Evolutionary conservation across 345 rosid species (phyloP), one percentile per base, ranked within the genome.

Genomic region (Aquilaria yunnanensis): DNA sequence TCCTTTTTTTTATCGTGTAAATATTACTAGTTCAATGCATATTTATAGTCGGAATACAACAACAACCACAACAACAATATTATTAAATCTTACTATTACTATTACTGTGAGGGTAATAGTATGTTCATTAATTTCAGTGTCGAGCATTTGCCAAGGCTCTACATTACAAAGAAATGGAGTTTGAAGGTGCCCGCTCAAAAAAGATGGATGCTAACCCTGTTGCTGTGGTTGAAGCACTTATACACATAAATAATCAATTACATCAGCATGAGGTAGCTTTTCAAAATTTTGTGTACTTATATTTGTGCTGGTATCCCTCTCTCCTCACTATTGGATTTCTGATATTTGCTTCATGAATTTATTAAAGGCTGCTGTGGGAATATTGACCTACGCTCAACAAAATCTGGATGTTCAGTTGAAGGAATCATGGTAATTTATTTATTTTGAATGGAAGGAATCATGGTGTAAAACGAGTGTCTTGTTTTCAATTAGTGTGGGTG

Each of bases 111-210:
- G 50, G 48, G 48, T 29, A 33, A 50, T 53, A 1, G 41, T 53
- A 61, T 56, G 47, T 59, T 32, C 12, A 45, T 52, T 10, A 49
- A 60, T 64, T 60, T 48, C 75, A 90, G 97, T 90, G 97, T 56
- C 99, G 89, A 70, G 99, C 96, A 70, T 94, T 86, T 74, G 99
- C 99, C 29, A 94, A 94, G 86, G 99, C 99, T 46, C 74, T 94
- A 74, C 99, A 94, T 75, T 94, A 94, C 82, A 94, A 94, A 81
- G 99, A 94, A 81, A 88, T 94, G 96, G 95, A 85, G 83, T 94
- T 94, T 69, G 99, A 88, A 82, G 96, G 97, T 80, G 89, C 96
- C 62, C 75, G 75, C 68, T 77, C 95, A 33, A 86, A 81, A 71
- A 83, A 80, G 85, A 88, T 83, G 92, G 99, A 90, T 80, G 96